Base-by-base conservation (phyloP, 164 flowering plant species). In the Sextonia rubra region DNA sequence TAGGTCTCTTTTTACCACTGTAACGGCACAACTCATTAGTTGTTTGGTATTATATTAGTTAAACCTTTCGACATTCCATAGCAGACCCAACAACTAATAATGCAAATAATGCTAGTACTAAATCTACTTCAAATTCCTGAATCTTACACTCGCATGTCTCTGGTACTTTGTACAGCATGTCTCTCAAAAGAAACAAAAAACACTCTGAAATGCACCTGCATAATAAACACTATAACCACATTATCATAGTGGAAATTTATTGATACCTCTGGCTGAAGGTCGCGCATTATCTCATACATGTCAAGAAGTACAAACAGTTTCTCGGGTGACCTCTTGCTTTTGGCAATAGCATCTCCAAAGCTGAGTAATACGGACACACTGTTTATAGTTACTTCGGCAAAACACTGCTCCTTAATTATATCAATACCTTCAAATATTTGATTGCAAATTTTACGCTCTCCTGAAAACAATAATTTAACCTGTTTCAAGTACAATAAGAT, bases 331-430 rank as follows among this genome's bases (percentile, higher is more conserved):
- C 99, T 90, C 79, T 91, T 95, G 85, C 99, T 95, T 84, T 81
- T 95, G 71, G 98, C 97, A 73, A 95, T 88, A 64, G 99, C 96
- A 72, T 93, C 98, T 77, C 99, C 98, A 84, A 95, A 93, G 85
- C 99, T 95, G 62, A 95, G 92, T 14, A 95, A 91, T 77, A 90
- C 79, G 0, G 92, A 81, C 26, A 96, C 88, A 85, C 97, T 87
- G 68, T 85, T 88, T 65, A 84, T 79, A 74, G 97, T 89, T 61
- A 89, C 98, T 73, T 93, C 98, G 52, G 95, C 93, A 86, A 96
- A 96, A 78, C 91, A 86, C 26, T 83, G 90, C 67, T 92, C 95
- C 81, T 80, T 85, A 48, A 92, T 86, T 64, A 90, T 71, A 70
- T 85, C 88, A 62, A 83, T 73, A 60, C 95, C 94, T 64, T 89